A percentile compares a stretch with the other conserved stretches of the same genome.
Conservation (phyloP, 2,329 filamentous ascomycete genomes). For the Botryotinia calthae region DNA sequence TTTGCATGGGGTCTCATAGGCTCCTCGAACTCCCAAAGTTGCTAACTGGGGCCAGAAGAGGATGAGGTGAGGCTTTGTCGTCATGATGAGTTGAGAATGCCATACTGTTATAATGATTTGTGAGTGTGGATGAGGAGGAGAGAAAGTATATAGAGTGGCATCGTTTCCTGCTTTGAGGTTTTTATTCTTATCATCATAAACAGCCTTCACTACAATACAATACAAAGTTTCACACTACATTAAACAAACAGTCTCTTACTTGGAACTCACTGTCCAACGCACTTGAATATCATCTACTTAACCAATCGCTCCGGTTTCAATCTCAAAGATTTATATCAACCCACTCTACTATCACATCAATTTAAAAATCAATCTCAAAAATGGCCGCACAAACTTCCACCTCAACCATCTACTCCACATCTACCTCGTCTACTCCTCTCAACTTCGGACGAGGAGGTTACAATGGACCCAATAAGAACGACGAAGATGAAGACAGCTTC, state of each 20-base stretch:
- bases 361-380: conserved; percentile 13
- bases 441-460: conserved; percentile 34
- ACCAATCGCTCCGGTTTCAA: background rate
- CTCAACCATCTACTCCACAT: background rate
- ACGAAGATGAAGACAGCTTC: conserved; percentile 23
- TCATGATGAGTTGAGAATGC: conserved; percentile 12
- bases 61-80: conserved; percentile 21
- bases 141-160: conserved; percentile 13
- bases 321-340: background rate
- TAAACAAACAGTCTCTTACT: background rate
- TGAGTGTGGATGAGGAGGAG: background rate
- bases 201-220: background rate
- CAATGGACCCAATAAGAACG: conserved; percentile 26
- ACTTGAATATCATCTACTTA: background rate
- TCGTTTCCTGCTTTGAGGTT: conserved; percentile 1
- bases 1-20: background rate
- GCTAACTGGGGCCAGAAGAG: conserved; percentile 6
- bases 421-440: conserved; percentile 19
- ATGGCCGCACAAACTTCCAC: conserved; percentile 29
- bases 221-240: background rate
- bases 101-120: background rate
- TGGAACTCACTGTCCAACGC: background rate
- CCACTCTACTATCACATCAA: background rate
- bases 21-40: background rate
- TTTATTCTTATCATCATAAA: conserved; percentile 3